phyloP scores from a whole-genome alignment of 2,329 filamentous ascomycete species.

The Hypoxylon sp. region DNA sequence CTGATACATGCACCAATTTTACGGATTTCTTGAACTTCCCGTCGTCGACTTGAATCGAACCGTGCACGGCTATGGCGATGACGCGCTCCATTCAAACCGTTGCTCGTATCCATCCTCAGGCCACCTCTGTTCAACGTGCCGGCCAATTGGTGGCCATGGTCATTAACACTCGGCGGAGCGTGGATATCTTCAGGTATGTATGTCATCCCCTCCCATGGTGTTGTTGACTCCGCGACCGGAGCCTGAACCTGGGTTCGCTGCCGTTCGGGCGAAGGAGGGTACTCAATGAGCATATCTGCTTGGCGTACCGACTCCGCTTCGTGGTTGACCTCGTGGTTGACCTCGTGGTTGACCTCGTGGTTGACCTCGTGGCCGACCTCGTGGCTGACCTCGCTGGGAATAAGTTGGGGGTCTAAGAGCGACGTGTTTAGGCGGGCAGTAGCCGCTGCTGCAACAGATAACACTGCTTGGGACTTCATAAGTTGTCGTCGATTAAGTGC shows the following conservation, averaged over 20 bases:
- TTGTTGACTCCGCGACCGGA: constrained; percentile 31
- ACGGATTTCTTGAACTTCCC: constrained; percentile 74
- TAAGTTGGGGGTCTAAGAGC: constrained; percentile 66
- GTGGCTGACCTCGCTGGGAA: constrained; percentile 41
- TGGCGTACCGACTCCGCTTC: constrained; percentile 36
- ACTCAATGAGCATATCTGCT: constrained; percentile 50
- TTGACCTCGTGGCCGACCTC: constrained; percentile 35
- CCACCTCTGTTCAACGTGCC: constrained; percentile 59
- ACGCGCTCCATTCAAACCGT: constrained; percentile 59
- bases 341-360: constrained; percentile 39
- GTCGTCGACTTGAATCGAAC: constrained; percentile 69
- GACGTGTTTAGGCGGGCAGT: constrained; percentile 67
- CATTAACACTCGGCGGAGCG: constrained; percentile 49
- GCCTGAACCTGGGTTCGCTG: constrained; percentile 22
- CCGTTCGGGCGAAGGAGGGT: constrained; percentile 42
- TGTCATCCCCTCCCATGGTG: constrained; percentile 51
- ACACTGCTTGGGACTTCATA: constrained; percentile 60
- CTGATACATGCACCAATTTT: constrained; percentile 75
- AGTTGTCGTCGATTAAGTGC: constrained; percentile 49
- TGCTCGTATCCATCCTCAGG: constrained; percentile 65
- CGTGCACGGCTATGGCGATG: constrained; percentile 67
- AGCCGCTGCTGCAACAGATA: constrained; percentile 69
- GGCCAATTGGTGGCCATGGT: constrained; percentile 48
- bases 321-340: constrained; percentile 30
- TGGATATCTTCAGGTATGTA: constrained; percentile 51